Evolutionary conservation across 2,329 filamentous ascomycete species (phyloP).

Genomic region (Fusarium duplospermum): DNA sequence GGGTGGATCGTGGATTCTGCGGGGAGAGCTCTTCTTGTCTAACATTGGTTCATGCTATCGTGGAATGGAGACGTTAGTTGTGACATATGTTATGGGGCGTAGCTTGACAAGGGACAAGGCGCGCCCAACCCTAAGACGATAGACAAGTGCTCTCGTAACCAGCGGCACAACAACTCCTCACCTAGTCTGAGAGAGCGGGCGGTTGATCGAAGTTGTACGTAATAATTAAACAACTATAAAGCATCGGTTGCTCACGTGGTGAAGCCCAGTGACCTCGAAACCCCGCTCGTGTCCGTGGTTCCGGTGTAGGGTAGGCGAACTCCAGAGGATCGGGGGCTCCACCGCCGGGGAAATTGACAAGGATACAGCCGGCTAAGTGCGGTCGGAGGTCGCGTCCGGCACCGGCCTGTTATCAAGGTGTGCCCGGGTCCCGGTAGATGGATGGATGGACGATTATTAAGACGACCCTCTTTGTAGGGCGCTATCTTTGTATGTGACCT

Average conservation of each 20-base stretch:
- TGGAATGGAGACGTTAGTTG: background rate
- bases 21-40: background rate
- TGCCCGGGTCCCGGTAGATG: conserved; percentile 24
- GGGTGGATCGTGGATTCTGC: background rate
- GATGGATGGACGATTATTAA: conserved; percentile 28
- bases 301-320: conserved; percentile 35
- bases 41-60: background rate
- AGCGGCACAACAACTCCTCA: background rate
- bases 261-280: conserved; percentile 10
- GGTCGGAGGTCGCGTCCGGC: conserved; percentile 38
- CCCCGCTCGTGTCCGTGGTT: conserved; percentile 25
- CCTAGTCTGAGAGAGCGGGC: background rate
- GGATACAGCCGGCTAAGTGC: conserved; percentile 44
- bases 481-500: background rate
- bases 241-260: conserved; percentile 10
- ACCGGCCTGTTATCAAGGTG: conserved; percentile 39
- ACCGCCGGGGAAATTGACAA: conserved; percentile 8
- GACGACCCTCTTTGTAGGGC: conserved; percentile 5
- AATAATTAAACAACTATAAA: conserved; percentile 16
- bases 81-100: conserved; percentile 25
- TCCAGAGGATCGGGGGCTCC: background rate
- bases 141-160: background rate
- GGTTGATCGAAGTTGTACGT: conserved; percentile 17
- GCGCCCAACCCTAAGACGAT: background rate
- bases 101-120: conserved; percentile 33